Evolutionary conservation across 352 stramenopile species (phyloP), one percentile per base, ranked within the genome.

Genomic region (Globisporangium takayamanum): DNA sequence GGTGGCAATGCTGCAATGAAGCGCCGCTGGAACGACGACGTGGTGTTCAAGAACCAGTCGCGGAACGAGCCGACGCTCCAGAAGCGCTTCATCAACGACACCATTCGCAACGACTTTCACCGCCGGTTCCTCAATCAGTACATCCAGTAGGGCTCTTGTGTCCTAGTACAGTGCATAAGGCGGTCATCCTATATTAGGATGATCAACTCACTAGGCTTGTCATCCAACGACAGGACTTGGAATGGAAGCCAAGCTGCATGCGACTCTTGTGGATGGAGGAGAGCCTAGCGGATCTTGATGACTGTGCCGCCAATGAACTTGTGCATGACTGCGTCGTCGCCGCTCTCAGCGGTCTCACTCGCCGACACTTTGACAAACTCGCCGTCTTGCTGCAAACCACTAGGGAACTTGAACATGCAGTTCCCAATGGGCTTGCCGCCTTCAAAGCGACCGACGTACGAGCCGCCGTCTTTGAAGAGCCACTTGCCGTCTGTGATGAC

Each of bases 81-180:
- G 72, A 99, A 99, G 69, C 85, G 96, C 57, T 99, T 99, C 73
- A 98, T 99, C 70, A 99, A 99, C 74, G 97, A 99, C 77, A 99
- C 97, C 8, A 97, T 99, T 60, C 87, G 97, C 56, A 99, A 99
- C 80, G 97, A 99, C 68, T 99, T 99, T 70, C 97, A 99, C 76
- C 95, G 94, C 55, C 79, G 93, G 58, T 99, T 99, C 75, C 70
- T 99, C 56, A 98, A 97, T 69, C 99, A 98, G 73, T 99, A 92
- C 66, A 84, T 95, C 50, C 80, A 93, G 69, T 95, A 85, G 71
- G 11, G 6, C n/a, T 2, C 44, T 26, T 50, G 45, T 22, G 22
- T 22, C 22, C 22, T 22, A 22, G 22, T 53, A n/a, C 8, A 42
- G 44, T 63, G 50, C 46, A 48, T 63, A 46, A 37, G 49, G 49